These are phyloP conservation scores for Phytophthora pini DNA, from an alignment of 352 stramenopile genomes.

Conservation along the genomic window DNA sequence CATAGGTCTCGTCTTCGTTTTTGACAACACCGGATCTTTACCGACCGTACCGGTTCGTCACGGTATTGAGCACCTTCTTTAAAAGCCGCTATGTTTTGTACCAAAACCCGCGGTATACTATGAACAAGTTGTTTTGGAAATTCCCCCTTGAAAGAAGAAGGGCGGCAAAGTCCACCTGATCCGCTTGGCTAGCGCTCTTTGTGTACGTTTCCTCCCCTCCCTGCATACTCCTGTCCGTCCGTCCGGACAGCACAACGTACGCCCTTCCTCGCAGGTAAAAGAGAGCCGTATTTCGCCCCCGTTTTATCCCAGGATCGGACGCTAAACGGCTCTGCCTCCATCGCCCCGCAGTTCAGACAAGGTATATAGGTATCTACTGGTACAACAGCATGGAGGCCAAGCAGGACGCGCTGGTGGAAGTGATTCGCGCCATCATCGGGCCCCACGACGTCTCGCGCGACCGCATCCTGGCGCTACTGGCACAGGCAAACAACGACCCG, in stretches of 20 bases:
- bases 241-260: constrained; percentile 9
- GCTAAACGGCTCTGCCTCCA: constrained; percentile 12
- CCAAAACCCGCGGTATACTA: too few relatives aligned
- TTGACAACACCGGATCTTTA: too few relatives aligned
- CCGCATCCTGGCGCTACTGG: constrained; percentile 69
- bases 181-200: too few relatives aligned
- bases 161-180: too few relatives aligned
- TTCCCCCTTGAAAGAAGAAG: too few relatives aligned
- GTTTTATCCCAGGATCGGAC: constrained; percentile 37
- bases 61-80: too few relatives aligned
- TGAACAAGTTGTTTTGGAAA: too few relatives aligned
- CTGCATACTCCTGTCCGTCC: not conserved
- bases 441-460: constrained; percentile 67
- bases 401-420: constrained; percentile 74
- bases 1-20: not conserved
- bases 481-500: constrained; percentile 66
- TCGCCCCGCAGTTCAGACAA: too few relatives aligned
- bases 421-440: constrained; percentile 82
- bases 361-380: constrained; percentile 3
- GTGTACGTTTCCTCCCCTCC: not conserved
- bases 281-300: constrained; percentile 11
- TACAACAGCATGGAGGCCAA: constrained; percentile 48
- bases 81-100: too few relatives aligned
- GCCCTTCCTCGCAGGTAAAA: constrained; percentile 19
- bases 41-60: too few relatives aligned